These are phyloP conservation scores for Casuarina glauca DNA, from an alignment of 306 rosid species.

Conservation along the genomic window DNA sequence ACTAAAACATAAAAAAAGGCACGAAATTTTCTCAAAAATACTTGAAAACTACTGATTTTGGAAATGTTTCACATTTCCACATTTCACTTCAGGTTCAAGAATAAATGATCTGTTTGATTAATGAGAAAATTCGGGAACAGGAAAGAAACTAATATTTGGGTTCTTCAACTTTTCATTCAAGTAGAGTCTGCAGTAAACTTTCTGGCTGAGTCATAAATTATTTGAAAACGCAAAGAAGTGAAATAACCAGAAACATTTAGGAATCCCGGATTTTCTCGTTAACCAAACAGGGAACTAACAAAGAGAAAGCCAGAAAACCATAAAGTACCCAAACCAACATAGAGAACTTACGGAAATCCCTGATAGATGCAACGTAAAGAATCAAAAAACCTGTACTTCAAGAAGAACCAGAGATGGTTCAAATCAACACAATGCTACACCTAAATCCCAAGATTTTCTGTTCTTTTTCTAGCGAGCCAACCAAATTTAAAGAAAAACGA, in stretches of 20 bases:
- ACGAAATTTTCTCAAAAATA: background rate
- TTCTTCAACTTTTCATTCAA: background rate
- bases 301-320: background rate
- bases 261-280: constrained; percentile 9
- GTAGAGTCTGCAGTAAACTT: background rate
- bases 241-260: background rate
- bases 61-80: background rate
- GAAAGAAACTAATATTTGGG: background rate
- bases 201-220: background rate
- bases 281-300: background rate
- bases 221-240: background rate
- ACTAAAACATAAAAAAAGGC: background rate
- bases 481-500: constrained; percentile 8
- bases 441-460: background rate
- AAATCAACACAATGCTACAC: background rate
- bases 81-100: background rate
- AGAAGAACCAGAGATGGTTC: background rate
- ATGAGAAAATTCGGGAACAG: constrained; percentile 11
- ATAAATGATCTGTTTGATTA: background rate
- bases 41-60: background rate
- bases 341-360: background rate
- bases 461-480: constrained; percentile 1
- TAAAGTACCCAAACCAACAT: background rate
- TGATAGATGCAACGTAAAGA: background rate
- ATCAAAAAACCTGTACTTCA: background rate